Evolutionary conservation across 1,284 basidiomycete species (phyloP), one percentile per base, ranked within the genome.

Genomic region (Athelia sp.): DNA sequence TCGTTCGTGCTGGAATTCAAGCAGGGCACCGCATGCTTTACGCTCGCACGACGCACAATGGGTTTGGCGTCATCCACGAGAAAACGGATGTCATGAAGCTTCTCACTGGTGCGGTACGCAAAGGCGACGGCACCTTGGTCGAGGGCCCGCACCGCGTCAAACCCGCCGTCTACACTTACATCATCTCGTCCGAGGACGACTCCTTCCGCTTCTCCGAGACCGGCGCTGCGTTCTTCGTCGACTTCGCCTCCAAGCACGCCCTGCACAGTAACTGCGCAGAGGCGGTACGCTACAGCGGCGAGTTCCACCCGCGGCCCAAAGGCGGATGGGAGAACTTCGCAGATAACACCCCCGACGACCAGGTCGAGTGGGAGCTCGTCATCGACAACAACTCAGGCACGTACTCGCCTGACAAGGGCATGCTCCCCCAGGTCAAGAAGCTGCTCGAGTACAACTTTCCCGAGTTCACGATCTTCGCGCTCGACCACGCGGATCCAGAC

Each of bases 361-460:
- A 72, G 4, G 76, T 81, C 36, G 58, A 71, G 34, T 89, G 87
- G 87, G 84, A 89, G 63, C 62, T 89, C 38, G 82, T 87, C 47
- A 76, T 89, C 57, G 86, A 89, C 62, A 89, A 89, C 58, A 87
- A 87, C 60, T 84, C 80, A 52, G 86, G 86, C 34, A 89, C 85
- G 45, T 88, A 88, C 59, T 73, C 82, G 17, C 86, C 87, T 2
- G 79, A 86, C 61, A 71, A 75, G 53, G 64, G 54, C 50, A 56
- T 87, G 55, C 65, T 89, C 6, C 78, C 80, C 2, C 61, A 69
- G 46, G 60, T 87, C 52, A 75, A 78, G 62, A 71, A 66, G 52
- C 63, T 84, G 17, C 59, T 88, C 48, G 79, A 85, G 65, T 73
- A 76, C 56, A 90, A 91, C 61, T 88, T 91, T 60, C 71, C 77